Evolutionary conservation across 768 basidiomycete species (phyloP).

Genomic region (Brasilioporus rufonigricans): DNA sequence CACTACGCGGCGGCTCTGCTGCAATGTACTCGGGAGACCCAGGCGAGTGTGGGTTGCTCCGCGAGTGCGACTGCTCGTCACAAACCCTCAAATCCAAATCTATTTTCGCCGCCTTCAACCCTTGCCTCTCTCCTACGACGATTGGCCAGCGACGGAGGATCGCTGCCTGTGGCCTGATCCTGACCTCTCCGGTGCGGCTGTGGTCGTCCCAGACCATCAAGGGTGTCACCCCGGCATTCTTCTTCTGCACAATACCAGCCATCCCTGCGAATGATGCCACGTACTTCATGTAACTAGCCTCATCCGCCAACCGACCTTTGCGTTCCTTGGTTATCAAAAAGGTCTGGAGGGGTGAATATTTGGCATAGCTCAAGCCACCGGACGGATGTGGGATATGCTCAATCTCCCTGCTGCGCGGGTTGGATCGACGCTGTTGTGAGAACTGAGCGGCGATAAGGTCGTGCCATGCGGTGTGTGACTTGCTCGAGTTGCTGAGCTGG

Average conservation of each 20-base stretch:
- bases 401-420: conserved; percentile 38
- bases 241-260: conserved; percentile 21
- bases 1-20: conserved; percentile 24
- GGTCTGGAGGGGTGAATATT: conserved; percentile 52
- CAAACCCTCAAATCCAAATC: conserved; percentile 31
- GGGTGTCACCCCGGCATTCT: conserved; percentile 11
- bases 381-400: conserved; percentile 63
- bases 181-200: conserved; percentile 27
- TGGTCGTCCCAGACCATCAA: conserved; percentile 32
- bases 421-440: conserved; percentile 23
- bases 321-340: conserved; percentile 48
- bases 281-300: conserved; percentile 13
- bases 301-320: conserved; percentile 57
- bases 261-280: conserved; percentile 35
- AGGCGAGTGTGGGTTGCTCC: conserved; percentile 46
- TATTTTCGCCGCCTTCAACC: conserved; percentile 37
- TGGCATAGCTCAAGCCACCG: conserved; percentile 62
- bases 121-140: conserved; percentile 46
- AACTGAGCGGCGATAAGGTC: conserved; percentile 21
- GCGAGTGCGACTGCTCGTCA: conserved; percentile 29
- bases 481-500: conserved; percentile 25
- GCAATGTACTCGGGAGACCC: conserved; percentile 50
- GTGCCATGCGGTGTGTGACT: conserved; percentile 23
- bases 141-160: conserved; percentile 38
- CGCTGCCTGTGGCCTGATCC: conserved; percentile 28